Evolutionary conservation across 2,329 filamentous ascomycete genomes (phyloP).

Genomic region (Cladosporium halotolerans): DNA sequence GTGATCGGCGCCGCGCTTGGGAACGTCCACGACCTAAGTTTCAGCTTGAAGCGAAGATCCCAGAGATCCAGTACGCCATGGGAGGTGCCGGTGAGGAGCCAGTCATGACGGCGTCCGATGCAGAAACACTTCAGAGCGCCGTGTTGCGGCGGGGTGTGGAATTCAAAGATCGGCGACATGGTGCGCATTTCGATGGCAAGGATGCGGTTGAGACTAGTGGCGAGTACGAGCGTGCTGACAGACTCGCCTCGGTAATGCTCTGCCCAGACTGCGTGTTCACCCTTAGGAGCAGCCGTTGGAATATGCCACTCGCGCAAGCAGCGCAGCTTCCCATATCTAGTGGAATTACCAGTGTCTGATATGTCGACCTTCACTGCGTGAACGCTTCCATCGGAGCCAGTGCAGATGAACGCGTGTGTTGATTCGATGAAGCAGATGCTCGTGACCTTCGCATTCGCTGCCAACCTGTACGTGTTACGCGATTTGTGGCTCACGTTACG

Average conservation of each 20-base stretch:
- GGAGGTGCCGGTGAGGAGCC: slow-evolving; percentile 85
- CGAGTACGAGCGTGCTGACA: slow-evolving; percentile 74
- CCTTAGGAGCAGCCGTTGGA: slow-evolving; percentile 37
- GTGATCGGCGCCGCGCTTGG: slow-evolving; percentile 75
- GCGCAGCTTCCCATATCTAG: slow-evolving; percentile 70
- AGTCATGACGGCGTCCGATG: slow-evolving; percentile 77
- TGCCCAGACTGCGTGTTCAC: slow-evolving; percentile 79
- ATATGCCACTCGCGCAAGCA: slow-evolving; percentile 77
- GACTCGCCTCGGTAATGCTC: slow-evolving; percentile 83
- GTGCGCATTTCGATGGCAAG: slow-evolving; percentile 79
- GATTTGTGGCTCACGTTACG: slow-evolving; percentile 85
- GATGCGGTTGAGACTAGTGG: slow-evolving; percentile 78
- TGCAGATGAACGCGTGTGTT: slow-evolving; percentile 88
- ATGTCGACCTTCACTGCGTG: slow-evolving; percentile 82
- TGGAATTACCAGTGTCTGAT: slow-evolving; percentile 40
- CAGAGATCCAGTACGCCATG: slow-evolving; percentile 90
- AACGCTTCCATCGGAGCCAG: slow-evolving; percentile 81
- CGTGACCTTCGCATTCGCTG: slow-evolving; percentile 63
- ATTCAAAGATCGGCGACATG: slow-evolving; percentile 72
- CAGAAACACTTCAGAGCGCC: slow-evolving; percentile 89
- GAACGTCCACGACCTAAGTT: slow-evolving; percentile 82
- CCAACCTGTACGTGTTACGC: slow-evolving; percentile 76
- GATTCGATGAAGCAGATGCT: slow-evolving; percentile 87
- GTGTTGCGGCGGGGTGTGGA: slow-evolving; percentile 86
- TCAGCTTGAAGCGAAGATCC: slow-evolving; percentile 91